Evolutionary conservation across 441 rosid genomes (phyloP), one percentile per base, ranked within the genome.

Genomic region (Hura crepitans): DNA sequence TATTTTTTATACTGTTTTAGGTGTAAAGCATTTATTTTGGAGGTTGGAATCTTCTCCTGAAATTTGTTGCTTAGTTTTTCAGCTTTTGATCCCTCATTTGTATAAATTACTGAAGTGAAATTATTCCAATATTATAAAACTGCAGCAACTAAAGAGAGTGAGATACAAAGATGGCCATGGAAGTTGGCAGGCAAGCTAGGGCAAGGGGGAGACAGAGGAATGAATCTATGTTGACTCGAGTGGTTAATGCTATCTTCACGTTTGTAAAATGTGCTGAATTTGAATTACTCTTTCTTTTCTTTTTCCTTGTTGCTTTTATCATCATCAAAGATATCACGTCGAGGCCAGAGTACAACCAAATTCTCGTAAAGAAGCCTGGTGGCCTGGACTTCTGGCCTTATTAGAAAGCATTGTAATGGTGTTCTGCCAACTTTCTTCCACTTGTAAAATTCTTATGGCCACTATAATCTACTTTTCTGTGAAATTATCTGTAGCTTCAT

Each of bases 241-340:
- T 79, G 51, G 87, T 87, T 57, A 81, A 78, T 70, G 66, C 84
- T 37, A 79, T 88, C 12, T 85, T 86, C 68, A 37, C 68, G 64
- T 83, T 86, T 67, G 76, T 83, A 31, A 75, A 81, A 75, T 63
- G 78, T n/a, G 91, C 90, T 5, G 97, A 90, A 83, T 90, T 90
- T 55, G 97, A 92, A 90, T 83, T 92, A 70, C 66, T 92, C 42
- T 92, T 88, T 58, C 42, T 90, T 43, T 87, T 92, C 59, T 90
- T 92, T 87, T 73, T 88, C 79, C 0, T 88, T 28, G 62, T 86
- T 37, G 81, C 88, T 33, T 92, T 89, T 69, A 56, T 82, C 70
- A 60, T 90, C 81, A 88, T 90, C 91, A 90, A 89, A 80, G 85
- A 89, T 85, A 87, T 92, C 71, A 90, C 88, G 49, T 70, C 96